phyloP scores from a whole-genome alignment of 345 rosid genomes.

The Rhizophora mangle region DNA sequence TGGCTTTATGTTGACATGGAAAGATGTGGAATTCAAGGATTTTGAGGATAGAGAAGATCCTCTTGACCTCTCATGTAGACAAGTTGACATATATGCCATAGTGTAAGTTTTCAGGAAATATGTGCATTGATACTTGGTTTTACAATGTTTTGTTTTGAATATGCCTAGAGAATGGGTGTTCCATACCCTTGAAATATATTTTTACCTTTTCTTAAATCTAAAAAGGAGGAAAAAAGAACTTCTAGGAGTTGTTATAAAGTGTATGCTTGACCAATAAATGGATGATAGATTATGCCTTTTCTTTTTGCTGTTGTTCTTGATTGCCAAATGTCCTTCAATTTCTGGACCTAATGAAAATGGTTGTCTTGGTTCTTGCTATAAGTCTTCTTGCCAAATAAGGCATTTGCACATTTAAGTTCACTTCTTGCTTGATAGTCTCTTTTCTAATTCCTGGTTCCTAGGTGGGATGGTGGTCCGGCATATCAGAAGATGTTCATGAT shows the following conservation, averaged over 20 bases:
- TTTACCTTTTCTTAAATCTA: no score
- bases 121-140: neutral
- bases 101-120: neutral
- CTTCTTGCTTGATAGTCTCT: neutral
- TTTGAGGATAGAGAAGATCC: neutral
- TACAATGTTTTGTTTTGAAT: neutral
- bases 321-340: no score
- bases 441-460: conserved; percentile 25
- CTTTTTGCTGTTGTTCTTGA: no score
- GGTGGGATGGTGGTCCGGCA: conserved; percentile 99
- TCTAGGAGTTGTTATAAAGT: no score
- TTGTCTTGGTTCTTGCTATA: no score
- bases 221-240: no score
- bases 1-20: no score
- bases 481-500: conserved; percentile 67
- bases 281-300: no score
- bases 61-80: neutral
- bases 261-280: no score
- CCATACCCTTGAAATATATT: neutral
- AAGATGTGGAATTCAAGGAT: no score
- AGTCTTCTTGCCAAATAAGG: no score
- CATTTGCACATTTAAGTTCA: neutral
- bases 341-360: no score
- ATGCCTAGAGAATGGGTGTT: neutral
- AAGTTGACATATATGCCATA: neutral